Conservation (phyloP, 2,329 filamentous ascomycete species). For the Aspergillus sp. region DNA sequence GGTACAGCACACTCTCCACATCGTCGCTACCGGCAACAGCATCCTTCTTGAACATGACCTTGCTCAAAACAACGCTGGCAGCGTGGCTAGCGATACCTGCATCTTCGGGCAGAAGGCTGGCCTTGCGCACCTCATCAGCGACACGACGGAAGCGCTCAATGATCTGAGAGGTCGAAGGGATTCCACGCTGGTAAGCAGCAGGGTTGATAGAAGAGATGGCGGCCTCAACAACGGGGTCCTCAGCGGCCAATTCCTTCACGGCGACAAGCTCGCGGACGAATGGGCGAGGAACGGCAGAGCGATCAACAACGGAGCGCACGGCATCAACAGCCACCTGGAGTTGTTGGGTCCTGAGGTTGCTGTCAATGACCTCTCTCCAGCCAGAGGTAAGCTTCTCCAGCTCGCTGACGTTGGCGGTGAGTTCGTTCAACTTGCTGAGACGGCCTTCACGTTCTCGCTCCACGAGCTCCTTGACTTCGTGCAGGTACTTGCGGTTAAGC, state of each 20-base stretch:
- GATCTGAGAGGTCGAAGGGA: slow-evolving; percentile 79
- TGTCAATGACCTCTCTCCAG: slow-evolving; percentile 89
- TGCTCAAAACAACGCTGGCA: slow-evolving; percentile 84
- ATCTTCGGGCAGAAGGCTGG: slow-evolving; percentile 85
- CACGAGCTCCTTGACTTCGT: slow-evolving; percentile 76
- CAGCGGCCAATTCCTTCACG: slow-evolving; percentile 84
- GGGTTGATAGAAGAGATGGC: slow-evolving; percentile 98
- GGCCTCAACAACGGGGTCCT: slow-evolving; percentile 83
- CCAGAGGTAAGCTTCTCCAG: slow-evolving; percentile 84
- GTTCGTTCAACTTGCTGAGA: slow-evolving; percentile 79
- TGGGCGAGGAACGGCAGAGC: slow-evolving; percentile 71
- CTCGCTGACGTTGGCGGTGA: slow-evolving; percentile 75
- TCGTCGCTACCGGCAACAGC: slow-evolving; percentile 80
- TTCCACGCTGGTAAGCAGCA: slow-evolving; percentile 85
- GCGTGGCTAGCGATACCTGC: slow-evolving; percentile 94
- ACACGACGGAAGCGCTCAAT: slow-evolving; percentile 96
- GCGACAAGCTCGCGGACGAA: slow-evolving; percentile 93
- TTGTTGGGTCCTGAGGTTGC: slow-evolving; percentile 91
- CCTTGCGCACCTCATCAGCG: slow-evolving; percentile 89
- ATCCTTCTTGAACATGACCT: slow-evolving; percentile 94
- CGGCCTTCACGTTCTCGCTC: slow-evolving; percentile 86
- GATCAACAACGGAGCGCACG: slow-evolving; percentile 79
- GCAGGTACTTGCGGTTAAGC: slow-evolving; percentile 80
- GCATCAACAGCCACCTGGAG: slow-evolving; percentile 94
- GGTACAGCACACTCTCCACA: slow-evolving; percentile 87